phyloP scores from a whole-genome alignment of 2,329 filamentous ascomycete genomes.

The Orbilia brochopaga region DNA sequence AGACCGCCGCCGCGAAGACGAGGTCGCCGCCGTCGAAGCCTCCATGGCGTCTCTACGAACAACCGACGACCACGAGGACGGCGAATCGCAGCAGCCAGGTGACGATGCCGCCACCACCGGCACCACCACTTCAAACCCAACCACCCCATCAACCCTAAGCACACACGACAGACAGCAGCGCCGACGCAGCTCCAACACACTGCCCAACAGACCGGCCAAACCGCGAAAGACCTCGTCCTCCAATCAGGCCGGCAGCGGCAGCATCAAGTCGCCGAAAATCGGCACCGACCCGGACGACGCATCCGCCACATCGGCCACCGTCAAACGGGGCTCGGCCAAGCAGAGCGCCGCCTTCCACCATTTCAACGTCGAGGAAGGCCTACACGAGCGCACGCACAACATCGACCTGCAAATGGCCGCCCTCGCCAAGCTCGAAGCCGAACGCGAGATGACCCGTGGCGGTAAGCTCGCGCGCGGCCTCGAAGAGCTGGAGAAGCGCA shows the following conservation, averaged over 20 bases:
- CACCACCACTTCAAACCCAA: no score
- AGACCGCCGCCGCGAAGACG: slow-evolving; percentile 43
- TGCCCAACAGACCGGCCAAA: slow-evolving; percentile 30
- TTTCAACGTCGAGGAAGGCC: slow-evolving; percentile 48
- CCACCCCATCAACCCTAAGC: no score
- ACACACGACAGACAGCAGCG: slow-evolving; percentile 46
- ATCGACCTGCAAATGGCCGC: slow-evolving; percentile 48
- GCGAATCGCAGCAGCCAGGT: not conserved
- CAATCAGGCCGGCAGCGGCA: slow-evolving; percentile 26
- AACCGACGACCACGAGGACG: slow-evolving; percentile 18
- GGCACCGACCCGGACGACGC: slow-evolving; percentile 27
- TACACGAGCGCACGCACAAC: slow-evolving; percentile 42
- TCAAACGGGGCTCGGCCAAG: slow-evolving; percentile 25
- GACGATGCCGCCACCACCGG: slow-evolving; percentile 20
- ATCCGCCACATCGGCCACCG: not conserved
- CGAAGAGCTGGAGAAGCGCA: slow-evolving; percentile 44
- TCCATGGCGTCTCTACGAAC: slow-evolving; percentile 36
- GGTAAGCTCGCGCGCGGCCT: slow-evolving; percentile 44
- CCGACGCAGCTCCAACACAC: slow-evolving; percentile 46
- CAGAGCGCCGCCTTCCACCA: slow-evolving; percentile 35
- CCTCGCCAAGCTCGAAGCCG: slow-evolving; percentile 32
- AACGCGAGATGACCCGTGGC: slow-evolving; percentile 27
- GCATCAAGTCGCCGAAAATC: slow-evolving; percentile 43
- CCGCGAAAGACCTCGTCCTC: slow-evolving; percentile 47
- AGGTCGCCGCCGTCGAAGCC: slow-evolving; percentile 39